Percentiles rank a stretch among this genome's conserved stretches.
phyloP scores from a whole-genome alignment of 116 monocot genomes.

The Trichopus zeylanicus region DNA sequence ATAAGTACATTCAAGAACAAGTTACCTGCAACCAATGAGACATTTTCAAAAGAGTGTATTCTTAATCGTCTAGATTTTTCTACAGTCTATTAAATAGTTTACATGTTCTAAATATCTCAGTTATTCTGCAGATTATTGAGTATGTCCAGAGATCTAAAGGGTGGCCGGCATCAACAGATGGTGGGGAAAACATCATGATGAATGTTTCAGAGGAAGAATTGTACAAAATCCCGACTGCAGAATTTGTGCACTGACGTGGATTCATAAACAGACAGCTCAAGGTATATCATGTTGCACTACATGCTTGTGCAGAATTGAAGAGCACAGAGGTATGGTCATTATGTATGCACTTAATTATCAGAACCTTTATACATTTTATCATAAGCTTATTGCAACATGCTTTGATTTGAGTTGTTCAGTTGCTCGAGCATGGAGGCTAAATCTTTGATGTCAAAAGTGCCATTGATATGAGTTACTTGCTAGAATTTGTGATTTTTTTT shows the following conservation, averaged over 20 bases:
- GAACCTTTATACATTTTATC: too few species aligned
- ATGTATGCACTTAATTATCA: background rate
- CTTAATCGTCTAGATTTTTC: background rate
- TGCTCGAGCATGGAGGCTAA: too few species aligned
- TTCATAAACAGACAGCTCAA: conserved; percentile 54
- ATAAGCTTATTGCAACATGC: too few species aligned
- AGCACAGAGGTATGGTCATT: conserved; percentile 67
- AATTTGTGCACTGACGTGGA: conserved; percentile 60
- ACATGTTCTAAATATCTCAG: conserved; percentile 6
- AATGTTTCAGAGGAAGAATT: conserved; percentile 89
- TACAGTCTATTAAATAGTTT: background rate
- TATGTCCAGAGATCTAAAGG: conserved; percentile 90
- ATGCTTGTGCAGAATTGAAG: conserved; percentile 78
- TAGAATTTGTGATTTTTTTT: too few species aligned
- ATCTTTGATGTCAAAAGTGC: too few species aligned
- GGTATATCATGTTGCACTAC: conserved; percentile 83
- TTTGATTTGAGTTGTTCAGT: too few species aligned
- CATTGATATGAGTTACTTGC: too few species aligned
- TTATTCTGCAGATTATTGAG: conserved; percentile 64
- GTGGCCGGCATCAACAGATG: conserved; percentile 69
- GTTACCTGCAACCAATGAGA: conserved; percentile 57
- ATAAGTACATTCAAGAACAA: conserved; percentile 86
- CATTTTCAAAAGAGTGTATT: conserved; percentile 44
- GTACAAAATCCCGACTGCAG: conserved; percentile 84
- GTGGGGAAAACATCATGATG: conserved; percentile 94